A percentile compares a stretch with the other conserved stretches of the same genome.
These are phyloP conservation scores for Prunus persica DNA, from an alignment of 306 rosid genomes.

Conservation along the genomic window Prunus_persica_NCBIv2 NC_034013.1:10326501-10327000, in stretches of 20 bases:
- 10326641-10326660: not conserved
- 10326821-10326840: conserved; percentile 40
- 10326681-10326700: not conserved
- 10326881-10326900: conserved; percentile 25
- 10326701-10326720: conserved; percentile 42
- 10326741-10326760: conserved; percentile 20
- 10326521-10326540: too few relatives aligned
- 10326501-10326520: too few relatives aligned
- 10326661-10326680: not conserved
- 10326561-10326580: too few relatives aligned
- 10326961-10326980: conserved; percentile 37
- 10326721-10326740: conserved; percentile 51
- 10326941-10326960: conserved; percentile 33
- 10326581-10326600: not conserved
- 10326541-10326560: too few relatives aligned
- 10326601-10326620: not conserved
- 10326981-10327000: conserved; percentile 35
- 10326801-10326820: conserved; percentile 32
- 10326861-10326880: conserved; percentile 60
- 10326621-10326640: not conserved
- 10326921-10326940: conserved; percentile 58
- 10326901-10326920: conserved; percentile 39
- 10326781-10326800: conserved; percentile 12
- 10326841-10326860: conserved; percentile 49
- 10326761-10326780: not conserved